Base-by-base conservation (phyloP, 2,329 filamentous ascomycete species). In the Fusarium tjaetaba region DNA sequence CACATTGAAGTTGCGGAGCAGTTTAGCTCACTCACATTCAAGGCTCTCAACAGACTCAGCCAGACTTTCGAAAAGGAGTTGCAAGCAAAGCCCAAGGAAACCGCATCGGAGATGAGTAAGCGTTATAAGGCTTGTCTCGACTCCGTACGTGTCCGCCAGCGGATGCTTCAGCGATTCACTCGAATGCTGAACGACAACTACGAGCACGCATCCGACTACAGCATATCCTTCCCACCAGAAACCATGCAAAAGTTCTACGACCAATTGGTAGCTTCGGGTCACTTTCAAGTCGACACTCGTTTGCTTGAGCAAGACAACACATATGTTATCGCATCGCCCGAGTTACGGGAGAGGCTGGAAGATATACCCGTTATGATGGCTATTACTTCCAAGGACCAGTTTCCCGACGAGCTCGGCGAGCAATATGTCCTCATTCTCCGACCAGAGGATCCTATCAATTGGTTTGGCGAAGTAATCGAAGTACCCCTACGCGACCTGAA, bases 1-100 rank as follows among this genome's bases (percentile, higher is more conserved):
- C 95, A 98, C 81, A 93, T 98, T 45, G 96, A 98, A 84, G 96
- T 98, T 46, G 96, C 96, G 4, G 96, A 98, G 84, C 96, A 99
- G 81, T 99, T 99, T 82, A 97, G 92, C 81, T 94, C 94, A 32
- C 87, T 99, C 71, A 98, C 96, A 3, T 95, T 94, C 79, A 98
- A 98, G 83, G 95, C 96, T 14, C 88, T 98, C 69, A 93, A 93
- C 76, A 92, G 96, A 56, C 87, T 99, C 60, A 97, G 94, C 79
- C 89, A 92, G 70, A 96, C 96, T 24, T 99, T 98, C 76, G 96
- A 98, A 81, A 92, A 92, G 76, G 96, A 99, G 81, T 86, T 98
- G 57, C 93, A 96, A 74, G 90, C 92, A 63, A 93, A 94, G 76
- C 92, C 94, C 3, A 94, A 95, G 76, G 95, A 98, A 82, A 93